These are phyloP conservation scores for Coelastrella sp. DNA, from an alignment of 139 green algal species.

Conservation along the genomic window DNA sequence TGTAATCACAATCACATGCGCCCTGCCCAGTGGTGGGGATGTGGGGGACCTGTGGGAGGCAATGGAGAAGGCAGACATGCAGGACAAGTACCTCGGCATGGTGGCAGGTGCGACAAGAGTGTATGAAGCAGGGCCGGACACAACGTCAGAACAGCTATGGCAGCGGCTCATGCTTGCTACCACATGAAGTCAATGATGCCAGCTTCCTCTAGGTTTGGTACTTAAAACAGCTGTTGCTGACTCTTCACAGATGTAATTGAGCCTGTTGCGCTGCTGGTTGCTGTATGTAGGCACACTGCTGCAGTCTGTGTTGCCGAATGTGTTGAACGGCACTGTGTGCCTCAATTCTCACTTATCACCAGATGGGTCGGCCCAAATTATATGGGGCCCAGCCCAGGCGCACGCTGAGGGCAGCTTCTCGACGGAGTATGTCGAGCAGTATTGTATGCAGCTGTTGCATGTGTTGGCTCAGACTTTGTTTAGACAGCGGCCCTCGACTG, in stretches of 20 bases:
- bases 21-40: conserved; percentile 46
- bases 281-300: conserved; percentile 25
- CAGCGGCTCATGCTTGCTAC: background rate
- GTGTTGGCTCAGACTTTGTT: conserved; percentile 45
- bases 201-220: background rate
- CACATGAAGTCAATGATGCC: too few relatives aligned
- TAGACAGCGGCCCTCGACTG: conserved; percentile 14
- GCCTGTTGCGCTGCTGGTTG: background rate
- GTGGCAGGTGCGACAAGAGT: conserved; percentile 9
- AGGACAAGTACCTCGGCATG: background rate
- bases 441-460: conserved; percentile 40
- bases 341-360: conserved; percentile 19
- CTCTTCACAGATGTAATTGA: background rate
- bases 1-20: conserved; percentile 40
- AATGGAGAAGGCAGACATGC: conserved; percentile 31
- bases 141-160: background rate
- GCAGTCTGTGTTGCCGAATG: conserved; percentile 33
- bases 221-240: background rate
- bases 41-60: conserved; percentile 47
- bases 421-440: conserved; percentile 21
- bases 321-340: conserved; percentile 13
- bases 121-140: background rate
- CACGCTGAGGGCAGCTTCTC: conserved; percentile 6
- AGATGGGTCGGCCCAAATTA: conserved; percentile 8
- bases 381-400: conserved; percentile 10